These are phyloP conservation scores for Colletotrichum sp. DNA, from an alignment of 2,329 filamentous ascomycete species.

Conservation along the genomic window DNA sequence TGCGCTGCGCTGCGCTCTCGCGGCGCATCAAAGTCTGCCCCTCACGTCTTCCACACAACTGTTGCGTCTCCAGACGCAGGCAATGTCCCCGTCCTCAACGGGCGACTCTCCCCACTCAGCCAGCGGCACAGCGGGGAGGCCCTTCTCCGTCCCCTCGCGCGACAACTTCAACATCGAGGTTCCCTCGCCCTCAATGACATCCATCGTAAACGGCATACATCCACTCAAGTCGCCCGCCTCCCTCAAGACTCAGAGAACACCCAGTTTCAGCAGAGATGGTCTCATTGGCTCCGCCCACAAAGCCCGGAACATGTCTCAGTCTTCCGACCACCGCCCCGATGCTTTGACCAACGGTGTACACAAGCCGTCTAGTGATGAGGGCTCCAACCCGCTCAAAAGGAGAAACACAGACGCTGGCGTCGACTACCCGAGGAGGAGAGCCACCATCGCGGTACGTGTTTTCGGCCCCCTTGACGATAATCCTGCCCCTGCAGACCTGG, in stretches of 20 bases:
- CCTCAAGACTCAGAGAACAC: constrained; percentile 51
- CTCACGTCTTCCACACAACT: constrained; percentile 25
- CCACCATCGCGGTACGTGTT: constrained; percentile 67
- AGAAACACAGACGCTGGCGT: constrained; percentile 66
- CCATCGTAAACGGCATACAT: constrained; percentile 44
- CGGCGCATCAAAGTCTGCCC: constrained; percentile 18
- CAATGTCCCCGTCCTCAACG: constrained; percentile 60
- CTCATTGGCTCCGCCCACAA: constrained; percentile 60
- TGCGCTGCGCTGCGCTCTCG: constrained; percentile 10
- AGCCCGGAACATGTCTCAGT: constrained; percentile 59
- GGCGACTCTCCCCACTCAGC: constrained; percentile 56
- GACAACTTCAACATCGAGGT: constrained; percentile 56
- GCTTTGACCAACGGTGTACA: constrained; percentile 48
- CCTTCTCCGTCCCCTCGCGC: constrained; percentile 50
- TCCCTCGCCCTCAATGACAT: constrained; percentile 47
- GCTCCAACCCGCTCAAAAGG: constrained; percentile 64
- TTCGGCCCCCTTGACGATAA: constrained; percentile 30
- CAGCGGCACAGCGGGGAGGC: constrained; percentile 42
- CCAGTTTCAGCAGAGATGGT: constrained; percentile 59
- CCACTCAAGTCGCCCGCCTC: constrained; percentile 57
- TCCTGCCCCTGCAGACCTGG: constrained; percentile 7
- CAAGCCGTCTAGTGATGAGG: constrained; percentile 55
- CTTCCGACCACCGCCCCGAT: constrained; percentile 53
- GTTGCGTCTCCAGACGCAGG: constrained; percentile 29
- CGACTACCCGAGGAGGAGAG: constrained; percentile 68